Evolutionary conservation across 805 yeast species (phyloP), one percentile per base, ranked within the genome.

Genomic region (Jamesozyma rosinii): DNA sequence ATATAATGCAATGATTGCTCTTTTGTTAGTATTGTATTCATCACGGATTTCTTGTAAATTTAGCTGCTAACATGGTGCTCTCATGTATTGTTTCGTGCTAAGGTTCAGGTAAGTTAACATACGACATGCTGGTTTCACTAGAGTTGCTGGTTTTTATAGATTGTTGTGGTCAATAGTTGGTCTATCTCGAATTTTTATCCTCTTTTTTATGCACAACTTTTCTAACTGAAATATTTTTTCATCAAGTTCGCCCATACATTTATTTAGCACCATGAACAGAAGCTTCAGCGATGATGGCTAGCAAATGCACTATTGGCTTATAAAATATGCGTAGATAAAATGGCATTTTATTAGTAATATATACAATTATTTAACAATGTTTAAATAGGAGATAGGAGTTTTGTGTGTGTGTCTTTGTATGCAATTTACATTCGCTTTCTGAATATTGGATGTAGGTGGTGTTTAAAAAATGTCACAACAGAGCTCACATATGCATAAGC

Each of bases 401-500:
- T n/a, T n/a, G n/a, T n/a, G n/a, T n/a, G n/a, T n/a, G n/a, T n/a
- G n/a, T n/a, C n/a, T n/a, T n/a, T n/a, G n/a, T n/a, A n/a, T n/a
- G n/a, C n/a, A n/a, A n/a, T n/a, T n/a, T n/a, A n/a, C n/a, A n/a
- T n/a, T n/a, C n/a, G 29, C 29, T 6, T 11, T 11, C 29, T 24
- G 11, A 24, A 8, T 24, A 24, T 11, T 24, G 29, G 11, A 8
- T 24, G 29, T 24, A 24, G 6, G 10, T 24, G 29, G 6, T 24
- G 29, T 8, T 24, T 24, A 24, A 24, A 24, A 24, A 24, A 24
- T 24, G 29, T 24, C 29, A 27, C 43, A 41, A 29, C 43, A 41
- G 15, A 41, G 5, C 14, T 41, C 43, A 17, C 38, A 41, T n/a
- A 41, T 26, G 22, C 38, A 41, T 35, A 41, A 15, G 21, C 43